These are phyloP conservation scores for Sungouiella thailandica DNA, from an alignment of 805 yeast genomes.

Conservation along the genomic window DNA sequence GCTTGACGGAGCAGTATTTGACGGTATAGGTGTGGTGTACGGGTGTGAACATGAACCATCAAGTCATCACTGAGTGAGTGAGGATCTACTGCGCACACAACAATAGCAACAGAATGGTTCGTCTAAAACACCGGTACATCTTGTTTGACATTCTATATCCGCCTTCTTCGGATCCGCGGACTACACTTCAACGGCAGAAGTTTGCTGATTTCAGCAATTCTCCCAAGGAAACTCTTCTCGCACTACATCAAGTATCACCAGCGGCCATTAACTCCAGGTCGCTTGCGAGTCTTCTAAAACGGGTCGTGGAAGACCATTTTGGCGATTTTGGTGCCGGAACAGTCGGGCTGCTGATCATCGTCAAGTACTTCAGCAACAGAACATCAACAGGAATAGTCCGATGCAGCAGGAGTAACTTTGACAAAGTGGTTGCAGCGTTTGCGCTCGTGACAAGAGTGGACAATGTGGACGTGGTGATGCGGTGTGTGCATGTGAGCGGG, in stretches of 20 bases:
- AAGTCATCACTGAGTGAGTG: not conserved
- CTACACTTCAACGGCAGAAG: constrained; percentile 10
- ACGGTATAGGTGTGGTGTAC: constrained; percentile 29
- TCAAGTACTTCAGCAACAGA: constrained; percentile 75
- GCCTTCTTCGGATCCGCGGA: constrained; percentile 18
- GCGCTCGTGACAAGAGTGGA: constrained; percentile 49
- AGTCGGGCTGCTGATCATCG: constrained; percentile 51
- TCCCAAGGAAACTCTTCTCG: constrained; percentile 35
- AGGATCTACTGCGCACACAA: not conserved
- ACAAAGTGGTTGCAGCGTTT: constrained; percentile 63
- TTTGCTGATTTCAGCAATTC: constrained; percentile 22
- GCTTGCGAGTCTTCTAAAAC: constrained; percentile 50
- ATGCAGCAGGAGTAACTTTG: constrained; percentile 61
- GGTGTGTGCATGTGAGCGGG: constrained; percentile 72
- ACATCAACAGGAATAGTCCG: constrained; percentile 84
- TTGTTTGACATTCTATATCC: constrained; percentile 78
- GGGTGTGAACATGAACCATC: not conserved
- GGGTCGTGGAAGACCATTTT: constrained; percentile 54
- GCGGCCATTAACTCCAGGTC: constrained; percentile 42
- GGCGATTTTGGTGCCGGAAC: constrained; percentile 78
- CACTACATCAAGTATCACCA: constrained; percentile 50
- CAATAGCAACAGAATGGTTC: constrained; percentile 54
- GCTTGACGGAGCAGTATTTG: constrained; percentile 61
- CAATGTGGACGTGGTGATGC: constrained; percentile 46
- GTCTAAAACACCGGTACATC: constrained; percentile 80